Base-by-base conservation (phyloP, 208 protist species). In the Vickermania ingenoplastis region DNA sequence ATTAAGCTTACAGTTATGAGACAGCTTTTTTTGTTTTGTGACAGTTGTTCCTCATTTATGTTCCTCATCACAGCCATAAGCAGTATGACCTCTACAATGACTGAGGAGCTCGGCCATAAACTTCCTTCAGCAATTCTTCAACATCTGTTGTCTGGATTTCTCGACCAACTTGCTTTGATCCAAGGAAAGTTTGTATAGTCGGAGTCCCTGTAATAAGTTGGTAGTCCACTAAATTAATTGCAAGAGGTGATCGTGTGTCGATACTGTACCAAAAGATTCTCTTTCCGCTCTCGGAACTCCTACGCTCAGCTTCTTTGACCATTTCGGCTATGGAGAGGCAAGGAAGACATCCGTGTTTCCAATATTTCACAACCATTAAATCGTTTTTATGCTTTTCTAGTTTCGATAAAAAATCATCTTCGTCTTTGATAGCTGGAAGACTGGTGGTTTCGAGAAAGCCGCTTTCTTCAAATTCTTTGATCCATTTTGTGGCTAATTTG, bases 321-420 rank as follows among this genome's bases (percentile, higher is more conserved):
- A 95, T 96, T 65, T 96, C 89, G 1, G 91, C 86, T 24, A 94
- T 81, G 1, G 86, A 79, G 21, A 95, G 59, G 67, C 91, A 96
- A 13, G 91, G 91, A 63, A 96, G 87, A 67, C 91, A 96, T 31
- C 86, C 80, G 53, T 92, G 83, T 65, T 96, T 96, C 89, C 91
- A 96, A 59, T 78, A 96, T 61, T 96, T 96, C 57, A 96, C 77
- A 36, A 96, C 86, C 71, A 96, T 75, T 24, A 96, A 59, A 56
- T 96, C 86, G 62, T 92, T 59, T 57, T 83, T 80, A 73, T 96
- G 86, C 69, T 94, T 69, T 59, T 83, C 67, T 21, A 96, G 76
- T 55, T 91, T 94, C n/a, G 73, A 51, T 4, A 95, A 61, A 4
- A 96, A 71, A 49, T 93, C 88, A 48, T 92, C 81, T 57, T 96